These are phyloP conservation scores for Pseudisothecium myosuroides DNA, from an alignment of 225 moss, liverwort and hornwort genomes.

Conservation along the genomic window DNA sequence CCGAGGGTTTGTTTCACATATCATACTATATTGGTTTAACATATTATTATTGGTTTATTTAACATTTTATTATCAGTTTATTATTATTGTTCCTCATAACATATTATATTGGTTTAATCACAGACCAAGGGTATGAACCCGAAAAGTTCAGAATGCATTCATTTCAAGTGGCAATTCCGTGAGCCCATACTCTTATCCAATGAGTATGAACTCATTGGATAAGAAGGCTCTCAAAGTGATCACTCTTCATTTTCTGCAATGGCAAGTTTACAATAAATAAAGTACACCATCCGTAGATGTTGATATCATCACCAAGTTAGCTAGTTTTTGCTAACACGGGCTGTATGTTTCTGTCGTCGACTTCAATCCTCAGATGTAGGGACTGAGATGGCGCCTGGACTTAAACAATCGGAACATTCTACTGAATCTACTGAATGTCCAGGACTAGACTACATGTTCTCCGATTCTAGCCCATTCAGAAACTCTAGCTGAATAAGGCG, in stretches of 20 bases:
- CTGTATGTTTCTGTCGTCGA: neutral
- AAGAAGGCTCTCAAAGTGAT: neutral
- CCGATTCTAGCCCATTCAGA: neutral
- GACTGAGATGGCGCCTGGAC: neutral
- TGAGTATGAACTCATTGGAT: neutral
- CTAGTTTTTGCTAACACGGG: neutral
- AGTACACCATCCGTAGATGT: neutral
- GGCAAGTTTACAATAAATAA: neutral
- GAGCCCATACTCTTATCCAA: neutral
- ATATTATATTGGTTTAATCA: too few species aligned
- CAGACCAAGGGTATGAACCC: neutral
- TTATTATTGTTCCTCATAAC: too few species aligned
- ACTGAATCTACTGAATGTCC: neutral
- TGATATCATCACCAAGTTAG: neutral
- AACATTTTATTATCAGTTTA: too few species aligned
- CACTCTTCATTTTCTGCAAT: neutral
- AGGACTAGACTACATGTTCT: neutral
- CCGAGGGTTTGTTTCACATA: neutral
- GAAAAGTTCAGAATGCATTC: neutral
- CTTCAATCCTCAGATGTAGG: neutral
- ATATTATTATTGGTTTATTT: too few species aligned
- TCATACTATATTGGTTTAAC: too few species aligned
- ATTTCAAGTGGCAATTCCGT: neutral
- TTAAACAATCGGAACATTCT: neutral
- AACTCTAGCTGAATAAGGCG: neutral